Conservation (phyloP, 345 rosid genomes). For the Arabidopsis arenosa region DNA sequence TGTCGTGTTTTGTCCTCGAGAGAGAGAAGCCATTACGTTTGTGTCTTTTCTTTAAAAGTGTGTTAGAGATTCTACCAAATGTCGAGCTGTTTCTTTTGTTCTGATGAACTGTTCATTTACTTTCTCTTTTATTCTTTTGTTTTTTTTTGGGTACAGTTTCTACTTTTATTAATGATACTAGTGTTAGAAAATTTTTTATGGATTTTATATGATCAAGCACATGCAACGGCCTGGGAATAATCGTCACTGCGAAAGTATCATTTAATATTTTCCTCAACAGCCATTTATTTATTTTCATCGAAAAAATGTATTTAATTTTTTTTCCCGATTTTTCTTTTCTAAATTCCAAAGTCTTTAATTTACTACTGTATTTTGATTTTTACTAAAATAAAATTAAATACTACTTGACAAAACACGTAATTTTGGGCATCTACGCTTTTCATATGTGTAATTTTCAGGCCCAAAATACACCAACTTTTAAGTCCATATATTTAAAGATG, state of each 20-base stretch:
- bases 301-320: neutral
- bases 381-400: too few relatives aligned
- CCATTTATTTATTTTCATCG: neutral
- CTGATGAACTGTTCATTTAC: conserved; percentile 27
- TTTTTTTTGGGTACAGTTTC: neutral
- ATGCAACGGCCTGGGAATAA: conserved; percentile 44
- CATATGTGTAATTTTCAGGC: neutral
- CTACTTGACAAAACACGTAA: too few relatives aligned
- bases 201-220: conserved; percentile 24
- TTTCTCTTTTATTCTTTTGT: conserved; percentile 13
- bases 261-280: conserved; percentile 30
- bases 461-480: neutral
- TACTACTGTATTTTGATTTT: too few relatives aligned
- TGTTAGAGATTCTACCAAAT: conserved; percentile 34
- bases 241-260: conserved; percentile 36
- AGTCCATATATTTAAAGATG: too few relatives aligned
- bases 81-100: conserved; percentile 43
- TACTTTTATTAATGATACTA: conserved; percentile 14
- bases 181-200: neutral
- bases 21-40: conserved; percentile 36
- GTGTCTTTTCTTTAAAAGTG: conserved; percentile 32
- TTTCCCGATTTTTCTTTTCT: neutral
- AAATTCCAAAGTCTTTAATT: neutral
- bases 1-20: conserved; percentile 32
- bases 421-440: neutral